Evolutionary conservation across 225 moss, liverwort and hornwort species (phyloP), one percentile per base, ranked within the genome.

Genomic region (Marchantia paleacea): DNA sequence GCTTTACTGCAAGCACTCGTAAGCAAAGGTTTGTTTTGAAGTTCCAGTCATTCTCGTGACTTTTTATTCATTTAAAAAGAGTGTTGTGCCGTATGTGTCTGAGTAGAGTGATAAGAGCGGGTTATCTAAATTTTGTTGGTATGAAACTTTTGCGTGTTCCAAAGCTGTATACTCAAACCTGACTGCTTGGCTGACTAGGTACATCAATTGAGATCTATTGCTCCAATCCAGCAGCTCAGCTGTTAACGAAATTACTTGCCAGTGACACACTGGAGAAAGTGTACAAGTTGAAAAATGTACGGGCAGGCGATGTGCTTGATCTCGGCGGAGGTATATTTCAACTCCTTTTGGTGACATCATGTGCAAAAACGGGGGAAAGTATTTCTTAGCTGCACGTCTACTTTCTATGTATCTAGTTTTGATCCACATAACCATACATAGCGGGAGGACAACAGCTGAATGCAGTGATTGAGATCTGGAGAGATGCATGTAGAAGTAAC

Each of bases 151-250:
- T 29, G 55, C 7, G 13, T 55, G 54, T 55, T 5, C 2, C 39
- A 3, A 55, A 7, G 16, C 68, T 26, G 18, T 55, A 50, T 54
- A 20, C 2, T 30, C 30, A 54, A 57, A 39, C 60, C 10, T 76
- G 8, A 60, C 52, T 78, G 13, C 39, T 22, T 72, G 77, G 79
- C 30, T 18, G 4, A 74, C 57, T 87, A 94, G 94, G 85, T 64
- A 79, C 12, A 51, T 88, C 86, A 52, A 69, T 93, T 76, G 87
- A 92, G 82, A 80, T 97, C 25, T 94, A 87, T 84, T 97, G 97
- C 58, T 97, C 97, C 80, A 97, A 97, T 74, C 94, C 97, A 26
- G 97, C 97, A 76, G 91, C 94, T 49, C 87, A 87, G 68, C 88
- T 90, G 67, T 65, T 97, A 79, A 90, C 60, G 72, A 83, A 85